Evolutionary conservation across 2,329 filamentous ascomycete species (phyloP).

Genomic region (Fusarium sp.): DNA sequence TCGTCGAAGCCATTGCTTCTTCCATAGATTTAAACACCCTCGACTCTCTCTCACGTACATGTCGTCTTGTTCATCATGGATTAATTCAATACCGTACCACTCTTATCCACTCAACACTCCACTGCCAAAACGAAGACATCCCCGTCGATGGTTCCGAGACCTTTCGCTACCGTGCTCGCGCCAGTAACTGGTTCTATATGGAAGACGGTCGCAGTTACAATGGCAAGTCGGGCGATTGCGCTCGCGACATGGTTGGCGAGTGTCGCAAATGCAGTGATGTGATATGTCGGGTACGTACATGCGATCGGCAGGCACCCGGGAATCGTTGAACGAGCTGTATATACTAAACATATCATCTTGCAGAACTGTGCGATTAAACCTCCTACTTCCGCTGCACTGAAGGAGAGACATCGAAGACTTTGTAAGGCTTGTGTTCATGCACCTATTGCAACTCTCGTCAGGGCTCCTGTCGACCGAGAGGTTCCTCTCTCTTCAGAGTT

Average conservation of each 20-base stretch:
- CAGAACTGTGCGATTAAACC: constrained; percentile 93
- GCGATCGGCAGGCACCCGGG: constrained; percentile 6
- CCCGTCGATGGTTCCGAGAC: constrained; percentile 67
- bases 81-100: constrained; percentile 82
- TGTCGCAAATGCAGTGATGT: constrained; percentile 82
- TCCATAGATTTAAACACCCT: constrained; percentile 89
- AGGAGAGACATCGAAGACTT: constrained; percentile 82
- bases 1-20: constrained; percentile 79
- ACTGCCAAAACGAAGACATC: constrained; percentile 78
- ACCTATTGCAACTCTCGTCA: constrained; percentile 70
- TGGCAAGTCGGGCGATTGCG: constrained; percentile 82
- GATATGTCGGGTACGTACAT: constrained; percentile 79
- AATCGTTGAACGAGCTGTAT: constrained; percentile 2
- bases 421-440: constrained; percentile 80
- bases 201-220: constrained; percentile 65
- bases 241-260: constrained; percentile 85
- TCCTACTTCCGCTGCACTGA: constrained; percentile 74
- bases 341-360: constrained; percentile 19
- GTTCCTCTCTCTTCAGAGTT: constrained; percentile 63
- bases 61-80: constrained; percentile 80
- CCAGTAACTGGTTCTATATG: constrained; percentile 70
- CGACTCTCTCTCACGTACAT: constrained; percentile 84
- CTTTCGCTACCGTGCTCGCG: constrained; percentile 67
- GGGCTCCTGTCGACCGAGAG: constrained; percentile 58
- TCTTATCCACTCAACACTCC: constrained; percentile 80